Evolutionary conservation across 805 yeast genomes (phyloP).

Genomic region (Saccharomycopsis sp.): DNA sequence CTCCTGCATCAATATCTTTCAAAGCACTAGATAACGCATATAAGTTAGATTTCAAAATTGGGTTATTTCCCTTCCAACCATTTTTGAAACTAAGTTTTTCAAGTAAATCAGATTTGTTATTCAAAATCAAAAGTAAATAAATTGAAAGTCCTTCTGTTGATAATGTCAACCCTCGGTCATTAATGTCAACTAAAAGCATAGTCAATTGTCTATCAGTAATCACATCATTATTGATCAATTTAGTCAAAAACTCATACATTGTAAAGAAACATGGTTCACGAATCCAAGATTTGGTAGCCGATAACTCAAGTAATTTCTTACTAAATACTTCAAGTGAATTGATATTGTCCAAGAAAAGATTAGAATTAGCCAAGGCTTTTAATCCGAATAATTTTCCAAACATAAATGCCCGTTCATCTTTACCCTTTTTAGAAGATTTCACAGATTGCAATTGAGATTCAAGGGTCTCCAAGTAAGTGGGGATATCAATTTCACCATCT

Average conservation of each 20-base stretch:
- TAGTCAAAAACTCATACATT: slow-evolving; percentile 46
- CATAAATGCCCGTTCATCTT: slow-evolving; percentile 68
- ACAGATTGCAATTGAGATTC: slow-evolving; percentile 31
- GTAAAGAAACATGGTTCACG: slow-evolving; percentile 76
- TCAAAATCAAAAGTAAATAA: slow-evolving; percentile 45
- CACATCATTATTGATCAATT: slow-evolving; percentile 7
- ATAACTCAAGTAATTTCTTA: slow-evolving; percentile 45
- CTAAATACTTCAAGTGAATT: slow-evolving; percentile 36
- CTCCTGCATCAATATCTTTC: slow-evolving; percentile 45
- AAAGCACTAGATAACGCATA: slow-evolving; percentile 53
- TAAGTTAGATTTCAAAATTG: slow-evolving; percentile 66
- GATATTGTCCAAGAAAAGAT: slow-evolving; percentile 29
- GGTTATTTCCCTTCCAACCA: slow-evolving; percentile 68
- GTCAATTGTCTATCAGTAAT: slow-evolving; percentile 21
- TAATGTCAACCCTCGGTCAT: slow-evolving; percentile 47
- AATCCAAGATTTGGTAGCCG: slow-evolving; percentile 72
- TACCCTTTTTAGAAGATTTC: slow-evolving; percentile 55
- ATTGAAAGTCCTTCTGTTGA: slow-evolving; percentile 79
- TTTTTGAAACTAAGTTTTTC: slow-evolving; percentile 23
- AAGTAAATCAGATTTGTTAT: slow-evolving; percentile 18
- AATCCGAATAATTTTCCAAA: slow-evolving; percentile 85
- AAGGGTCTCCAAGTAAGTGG: slow-evolving; percentile 32
- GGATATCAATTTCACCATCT: slow-evolving; percentile 31
- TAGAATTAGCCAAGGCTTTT: slow-evolving; percentile 61
- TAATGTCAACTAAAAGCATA: slow-evolving; percentile 36